phyloP scores from a whole-genome alignment of 2,329 filamentous ascomycete genomes.

The Penicillium fuscoglaucum region DNA sequence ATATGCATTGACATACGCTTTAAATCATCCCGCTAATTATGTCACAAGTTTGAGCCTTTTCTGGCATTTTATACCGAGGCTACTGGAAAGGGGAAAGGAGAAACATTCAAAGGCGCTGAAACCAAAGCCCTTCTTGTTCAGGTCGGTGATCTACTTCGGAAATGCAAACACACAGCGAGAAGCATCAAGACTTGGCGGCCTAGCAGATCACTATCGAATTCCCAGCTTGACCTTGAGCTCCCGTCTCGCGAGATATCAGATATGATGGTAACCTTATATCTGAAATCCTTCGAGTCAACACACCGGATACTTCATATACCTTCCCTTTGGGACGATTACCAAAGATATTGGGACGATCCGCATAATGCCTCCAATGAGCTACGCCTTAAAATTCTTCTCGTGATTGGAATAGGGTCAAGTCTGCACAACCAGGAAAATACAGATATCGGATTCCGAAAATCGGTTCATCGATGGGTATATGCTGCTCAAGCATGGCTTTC shows the following conservation, averaged over 20 bases:
- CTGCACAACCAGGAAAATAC: background rate
- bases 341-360: background rate
- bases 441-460: background rate
- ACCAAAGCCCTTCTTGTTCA: background rate
- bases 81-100: background rate
- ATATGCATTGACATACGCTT: background rate
- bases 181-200: background rate
- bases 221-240: background rate
- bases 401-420: background rate
- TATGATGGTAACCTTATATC: background rate
- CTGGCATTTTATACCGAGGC: background rate
- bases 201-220: background rate
- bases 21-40: background rate
- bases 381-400: background rate
- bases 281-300: background rate
- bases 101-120: background rate
- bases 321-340: background rate
- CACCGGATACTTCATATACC: background rate
- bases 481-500: slow-evolving; percentile 32
- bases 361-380: background rate
- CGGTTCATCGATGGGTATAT: background rate
- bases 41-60: background rate
- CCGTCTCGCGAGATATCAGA: background rate
- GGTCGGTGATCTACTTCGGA: background rate
- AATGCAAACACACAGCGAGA: background rate